These are phyloP conservation scores for Epichloe sp. DNA, from an alignment of 2,329 filamentous ascomycete species.

Conservation along the genomic window DNA sequence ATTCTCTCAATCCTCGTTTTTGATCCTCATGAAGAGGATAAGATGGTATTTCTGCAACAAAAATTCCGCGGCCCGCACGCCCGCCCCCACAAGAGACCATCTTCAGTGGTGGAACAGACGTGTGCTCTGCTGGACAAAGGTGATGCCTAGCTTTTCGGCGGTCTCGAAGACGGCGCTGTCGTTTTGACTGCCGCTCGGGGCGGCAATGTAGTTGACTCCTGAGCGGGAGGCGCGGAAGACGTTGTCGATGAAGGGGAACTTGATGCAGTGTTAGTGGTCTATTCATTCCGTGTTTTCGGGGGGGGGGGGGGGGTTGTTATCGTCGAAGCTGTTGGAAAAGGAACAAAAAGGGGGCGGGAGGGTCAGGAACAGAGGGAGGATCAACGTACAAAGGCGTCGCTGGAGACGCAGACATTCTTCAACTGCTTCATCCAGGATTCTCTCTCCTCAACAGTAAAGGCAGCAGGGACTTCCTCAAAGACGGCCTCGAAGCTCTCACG, in stretches of 20 bases:
- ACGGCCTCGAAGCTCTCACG: slow-evolving; percentile 74
- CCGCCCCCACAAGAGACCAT: neutral
- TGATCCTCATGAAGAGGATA: too few relatives aligned
- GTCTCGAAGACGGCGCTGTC: slow-evolving; percentile 73
- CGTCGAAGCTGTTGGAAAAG: neutral
- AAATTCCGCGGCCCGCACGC: too few relatives aligned
- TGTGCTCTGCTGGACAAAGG: slow-evolving; percentile 88
- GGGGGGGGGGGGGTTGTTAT: too few relatives aligned
- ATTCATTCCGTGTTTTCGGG: neutral
- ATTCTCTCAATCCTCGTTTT: too few relatives aligned
- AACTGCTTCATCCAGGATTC: slow-evolving; percentile 77
- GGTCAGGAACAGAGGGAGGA: neutral
- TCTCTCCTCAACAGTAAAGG: slow-evolving; percentile 76
- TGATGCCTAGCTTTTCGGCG: slow-evolving; percentile 81
- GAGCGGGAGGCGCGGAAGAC: slow-evolving; percentile 83
- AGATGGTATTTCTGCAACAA: too few relatives aligned
- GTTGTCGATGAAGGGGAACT: slow-evolving; percentile 97
- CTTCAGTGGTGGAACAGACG: slow-evolving; percentile 86
- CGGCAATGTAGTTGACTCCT: slow-evolving; percentile 91
- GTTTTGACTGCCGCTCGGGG: slow-evolving; percentile 81
- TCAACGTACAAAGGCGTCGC: slow-evolving; percentile 78
- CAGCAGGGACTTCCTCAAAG: slow-evolving; percentile 76
- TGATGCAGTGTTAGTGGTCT: neutral
- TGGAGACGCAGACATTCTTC: slow-evolving; percentile 71
- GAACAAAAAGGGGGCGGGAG: neutral